phyloP scores from a whole-genome alignment of 306 rosid genomes.

The Cucumis cinereus region DNA sequence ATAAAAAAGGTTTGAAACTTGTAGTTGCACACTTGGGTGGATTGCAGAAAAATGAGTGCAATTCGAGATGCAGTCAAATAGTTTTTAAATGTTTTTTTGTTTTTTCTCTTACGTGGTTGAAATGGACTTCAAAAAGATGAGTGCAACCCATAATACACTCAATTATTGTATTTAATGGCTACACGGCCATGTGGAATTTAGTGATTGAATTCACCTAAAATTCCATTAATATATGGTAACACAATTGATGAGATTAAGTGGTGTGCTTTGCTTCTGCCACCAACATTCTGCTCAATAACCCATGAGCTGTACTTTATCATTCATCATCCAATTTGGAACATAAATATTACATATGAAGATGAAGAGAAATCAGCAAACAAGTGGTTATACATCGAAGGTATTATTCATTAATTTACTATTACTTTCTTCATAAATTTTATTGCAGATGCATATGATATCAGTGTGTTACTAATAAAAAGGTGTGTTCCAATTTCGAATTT shows the following conservation, averaged over 20 bases:
- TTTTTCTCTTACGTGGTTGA: too few species aligned
- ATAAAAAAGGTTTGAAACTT: too few species aligned
- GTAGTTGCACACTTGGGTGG: too few species aligned
- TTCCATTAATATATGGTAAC: not conserved
- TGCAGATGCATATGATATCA: not conserved
- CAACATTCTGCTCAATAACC: not conserved
- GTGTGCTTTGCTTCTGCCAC: not conserved
- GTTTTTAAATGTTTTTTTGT: too few species aligned
- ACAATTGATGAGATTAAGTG: not conserved
- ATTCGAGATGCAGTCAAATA: too few species aligned
- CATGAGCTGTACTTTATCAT: conserved; percentile 1
- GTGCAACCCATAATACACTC: too few species aligned
- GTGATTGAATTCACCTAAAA: not conserved
- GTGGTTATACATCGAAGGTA: not conserved
- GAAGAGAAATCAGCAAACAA: not conserved
- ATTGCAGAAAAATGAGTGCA: too few species aligned
- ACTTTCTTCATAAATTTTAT: not conserved
- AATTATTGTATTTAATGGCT: too few species aligned
- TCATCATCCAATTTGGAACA: not conserved
- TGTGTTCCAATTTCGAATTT: too few species aligned
- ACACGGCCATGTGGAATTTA: not conserved
- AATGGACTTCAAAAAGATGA: too few species aligned
- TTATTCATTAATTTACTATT: not conserved
- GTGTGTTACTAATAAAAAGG: too few species aligned
- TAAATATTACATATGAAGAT: not conserved